Conservation (phyloP, 495 filamentous ascomycete species). For the Neurospora sp. region DNA sequence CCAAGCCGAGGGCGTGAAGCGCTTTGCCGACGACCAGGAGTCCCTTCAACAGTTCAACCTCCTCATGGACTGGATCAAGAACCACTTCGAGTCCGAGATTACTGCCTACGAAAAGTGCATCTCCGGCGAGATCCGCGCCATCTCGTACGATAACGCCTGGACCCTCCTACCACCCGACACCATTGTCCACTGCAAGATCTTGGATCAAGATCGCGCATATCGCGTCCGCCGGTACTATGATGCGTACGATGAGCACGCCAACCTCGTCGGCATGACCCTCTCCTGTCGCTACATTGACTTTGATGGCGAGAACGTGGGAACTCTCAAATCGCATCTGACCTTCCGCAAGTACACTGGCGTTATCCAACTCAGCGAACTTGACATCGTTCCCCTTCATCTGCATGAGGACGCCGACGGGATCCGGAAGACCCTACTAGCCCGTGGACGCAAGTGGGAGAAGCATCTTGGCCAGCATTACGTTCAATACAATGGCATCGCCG, state of each 20-base stretch:
- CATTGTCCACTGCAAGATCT: conserved; percentile 17
- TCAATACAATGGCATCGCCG: conserved; percentile 20
- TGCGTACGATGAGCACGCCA: conserved; percentile 10
- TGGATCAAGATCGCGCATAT: conserved; percentile 21
- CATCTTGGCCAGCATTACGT: conserved; percentile 21
- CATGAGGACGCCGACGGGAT: conserved; percentile 12
- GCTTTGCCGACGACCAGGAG: conserved; percentile 22
- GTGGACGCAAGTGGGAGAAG: conserved; percentile 24
- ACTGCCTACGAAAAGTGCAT: conserved; percentile 21
- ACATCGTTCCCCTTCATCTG: conserved; percentile 17
- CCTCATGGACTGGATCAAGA: conserved; percentile 26
- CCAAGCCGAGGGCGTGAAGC: conserved; percentile 13
- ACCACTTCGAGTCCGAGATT: conserved; percentile 23
- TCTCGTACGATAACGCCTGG: conserved; percentile 27
- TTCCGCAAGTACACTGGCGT: conserved; percentile 19
- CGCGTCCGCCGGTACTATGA: conserved; percentile 7
- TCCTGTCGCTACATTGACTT: conserved; percentile 21
- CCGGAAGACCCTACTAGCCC: conserved; percentile 13
- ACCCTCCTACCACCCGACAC: conserved; percentile 22
- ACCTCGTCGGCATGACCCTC: background rate
- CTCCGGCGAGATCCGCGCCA: conserved; percentile 13
- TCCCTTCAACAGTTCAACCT: conserved; percentile 17
- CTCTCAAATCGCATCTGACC: conserved; percentile 6
- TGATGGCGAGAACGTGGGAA: conserved; percentile 23
- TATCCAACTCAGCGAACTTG: conserved; percentile 17